Evolutionary conservation across 2,329 filamentous ascomycete species (phyloP).

Genomic region (Cercospora sesami): DNA sequence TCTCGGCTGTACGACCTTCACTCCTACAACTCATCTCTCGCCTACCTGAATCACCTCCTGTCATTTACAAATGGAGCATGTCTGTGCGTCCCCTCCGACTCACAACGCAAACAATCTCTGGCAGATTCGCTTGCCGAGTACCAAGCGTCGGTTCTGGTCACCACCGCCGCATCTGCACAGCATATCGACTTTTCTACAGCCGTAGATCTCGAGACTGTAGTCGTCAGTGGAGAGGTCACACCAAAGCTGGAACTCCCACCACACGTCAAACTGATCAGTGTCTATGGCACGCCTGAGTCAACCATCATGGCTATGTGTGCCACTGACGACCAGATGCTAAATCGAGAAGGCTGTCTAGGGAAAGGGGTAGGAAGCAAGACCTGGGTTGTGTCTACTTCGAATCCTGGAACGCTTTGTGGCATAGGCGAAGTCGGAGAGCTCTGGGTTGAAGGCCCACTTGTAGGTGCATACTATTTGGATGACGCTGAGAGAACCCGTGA

Average conservation of each 20-base stretch:
- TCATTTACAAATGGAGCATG: conserved; percentile 24
- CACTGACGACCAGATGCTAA: neutral
- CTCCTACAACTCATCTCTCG: conserved; percentile 31
- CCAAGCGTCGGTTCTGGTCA: conserved; percentile 51
- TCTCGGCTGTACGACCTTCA: conserved; percentile 30
- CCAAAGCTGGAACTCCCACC: conserved; percentile 43
- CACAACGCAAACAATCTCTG: conserved; percentile 55
- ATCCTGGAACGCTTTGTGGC: conserved; percentile 37
- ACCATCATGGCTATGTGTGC: conserved; percentile 7
- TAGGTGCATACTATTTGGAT: conserved; percentile 49
- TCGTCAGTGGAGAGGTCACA: conserved; percentile 42
- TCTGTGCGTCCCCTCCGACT: conserved; percentile 32
- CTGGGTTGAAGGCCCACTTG: conserved; percentile 48
- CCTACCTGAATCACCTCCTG: conserved; percentile 27
- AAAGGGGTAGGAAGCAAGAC: conserved; percentile 10
- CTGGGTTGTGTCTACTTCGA: conserved; percentile 37
- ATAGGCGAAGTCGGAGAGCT: conserved; percentile 53
- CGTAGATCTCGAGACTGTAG: conserved; percentile 9
- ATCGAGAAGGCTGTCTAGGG: conserved; percentile 38
- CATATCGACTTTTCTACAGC: conserved; percentile 33
- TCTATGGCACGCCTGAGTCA: conserved; percentile 47
- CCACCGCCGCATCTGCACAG: conserved; percentile 56
- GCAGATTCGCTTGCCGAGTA: conserved; percentile 40
- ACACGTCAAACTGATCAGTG: conserved; percentile 43
- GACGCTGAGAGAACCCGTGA: conserved; percentile 34